phyloP scores from a whole-genome alignment of 768 basidiomycete genomes.

The Cystofilobasidium bisporidii region DNA sequence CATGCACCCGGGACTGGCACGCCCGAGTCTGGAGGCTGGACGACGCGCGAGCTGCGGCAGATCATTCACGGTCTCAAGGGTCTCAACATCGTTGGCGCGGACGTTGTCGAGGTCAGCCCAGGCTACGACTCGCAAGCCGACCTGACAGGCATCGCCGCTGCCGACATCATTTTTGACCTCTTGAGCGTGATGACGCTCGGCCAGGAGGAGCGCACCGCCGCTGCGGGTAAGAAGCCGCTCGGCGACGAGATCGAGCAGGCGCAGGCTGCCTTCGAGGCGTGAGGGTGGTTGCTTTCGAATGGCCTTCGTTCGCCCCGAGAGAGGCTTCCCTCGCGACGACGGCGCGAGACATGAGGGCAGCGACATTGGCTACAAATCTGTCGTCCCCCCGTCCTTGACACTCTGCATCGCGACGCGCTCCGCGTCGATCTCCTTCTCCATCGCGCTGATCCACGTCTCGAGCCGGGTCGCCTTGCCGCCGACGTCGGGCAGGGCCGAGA shows the following conservation, averaged over 20 bases:
- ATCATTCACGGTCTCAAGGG: slow-evolving; percentile 36
- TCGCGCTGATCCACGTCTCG: slow-evolving; percentile 70
- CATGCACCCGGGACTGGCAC: no score
- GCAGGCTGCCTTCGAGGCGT: no score
- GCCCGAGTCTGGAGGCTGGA: slow-evolving; percentile 30
- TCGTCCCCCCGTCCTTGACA: slow-evolving; percentile 30
- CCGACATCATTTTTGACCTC: slow-evolving; percentile 33
- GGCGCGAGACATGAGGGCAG: background rate
- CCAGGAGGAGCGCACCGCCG: background rate
- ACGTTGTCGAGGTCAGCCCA: slow-evolving; percentile 35
- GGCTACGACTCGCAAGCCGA: slow-evolving; percentile 37
- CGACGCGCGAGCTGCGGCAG: slow-evolving; percentile 34
- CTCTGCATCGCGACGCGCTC: slow-evolving; percentile 37
- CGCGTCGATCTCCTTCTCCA: slow-evolving; percentile 61
- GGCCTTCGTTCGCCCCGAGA: no score
- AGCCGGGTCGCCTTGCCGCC: slow-evolving; percentile 36
- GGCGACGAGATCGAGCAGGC: no score
- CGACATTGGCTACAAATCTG: background rate
- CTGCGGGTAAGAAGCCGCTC: no score
- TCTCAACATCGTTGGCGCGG: slow-evolving; percentile 36
- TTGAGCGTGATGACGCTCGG: slow-evolving; percentile 32
- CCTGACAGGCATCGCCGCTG: slow-evolving; percentile 14
- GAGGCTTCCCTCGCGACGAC: no score
- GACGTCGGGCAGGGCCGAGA: slow-evolving; percentile 12
- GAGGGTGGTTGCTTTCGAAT: no score